A percentile compares a stretch with the other conserved stretches of the same genome.
These are phyloP conservation scores for Daldinia bambusicola DNA, from an alignment of 495 filamentous ascomycete genomes.

Conservation along the genomic window DNA sequence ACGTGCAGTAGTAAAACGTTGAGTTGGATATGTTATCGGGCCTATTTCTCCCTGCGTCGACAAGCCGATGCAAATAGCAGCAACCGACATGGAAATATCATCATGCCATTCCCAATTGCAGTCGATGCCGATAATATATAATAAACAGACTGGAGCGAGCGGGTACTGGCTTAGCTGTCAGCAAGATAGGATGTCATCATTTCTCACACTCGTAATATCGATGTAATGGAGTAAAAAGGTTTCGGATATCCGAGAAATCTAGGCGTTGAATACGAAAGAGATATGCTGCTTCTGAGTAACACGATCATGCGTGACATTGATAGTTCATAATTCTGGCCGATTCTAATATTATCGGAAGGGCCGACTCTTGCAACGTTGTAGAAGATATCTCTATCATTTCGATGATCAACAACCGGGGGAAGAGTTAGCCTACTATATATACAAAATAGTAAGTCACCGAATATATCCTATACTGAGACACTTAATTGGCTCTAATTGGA, in stretches of 20 bases:
- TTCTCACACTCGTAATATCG: neutral
- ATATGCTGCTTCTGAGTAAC: neutral
- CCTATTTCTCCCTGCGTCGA: no score
- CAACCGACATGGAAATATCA: no score
- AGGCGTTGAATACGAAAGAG: neutral
- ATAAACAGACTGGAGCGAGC: neutral
- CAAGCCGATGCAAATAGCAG: no score
- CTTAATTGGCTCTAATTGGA: conserved; percentile 18
- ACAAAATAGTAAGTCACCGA: neutral
- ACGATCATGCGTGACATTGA: neutral
- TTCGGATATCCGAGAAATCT: neutral
- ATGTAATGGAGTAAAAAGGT: neutral
- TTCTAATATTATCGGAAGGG: neutral
- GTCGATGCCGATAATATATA: neutral
- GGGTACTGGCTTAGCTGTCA: neutral
- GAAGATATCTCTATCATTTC: neutral
- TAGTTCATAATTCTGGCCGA: neutral
- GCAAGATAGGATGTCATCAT: neutral
- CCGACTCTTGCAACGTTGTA: conserved; percentile 19
- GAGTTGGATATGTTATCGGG: no score
- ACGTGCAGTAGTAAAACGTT: no score
- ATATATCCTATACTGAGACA: conserved; percentile 22
- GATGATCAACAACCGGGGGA: neutral
- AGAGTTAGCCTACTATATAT: conserved; percentile 4
- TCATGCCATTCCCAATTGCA: no score